phyloP scores from a whole-genome alignment of 1,284 basidiomycete genomes.

The Taiwanofungus camphoratus region DNA sequence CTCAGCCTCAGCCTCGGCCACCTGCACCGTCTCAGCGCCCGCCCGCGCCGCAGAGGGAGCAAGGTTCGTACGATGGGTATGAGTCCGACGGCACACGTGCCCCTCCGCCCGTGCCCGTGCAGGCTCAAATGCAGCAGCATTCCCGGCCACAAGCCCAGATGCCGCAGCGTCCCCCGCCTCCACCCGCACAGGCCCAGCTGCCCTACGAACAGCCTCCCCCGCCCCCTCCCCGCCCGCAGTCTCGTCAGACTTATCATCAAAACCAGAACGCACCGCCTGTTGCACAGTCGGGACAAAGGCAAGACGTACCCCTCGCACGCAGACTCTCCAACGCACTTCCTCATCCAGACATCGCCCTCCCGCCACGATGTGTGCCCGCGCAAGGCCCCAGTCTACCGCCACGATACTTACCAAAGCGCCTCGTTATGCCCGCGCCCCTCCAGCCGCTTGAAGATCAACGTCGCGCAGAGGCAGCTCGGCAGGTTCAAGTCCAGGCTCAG shows the following conservation, averaged over 20 bases:
- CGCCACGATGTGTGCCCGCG: slow-evolving; percentile 16
- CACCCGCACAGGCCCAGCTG: not conserved
- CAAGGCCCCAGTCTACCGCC: slow-evolving; percentile 23
- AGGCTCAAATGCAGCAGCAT: no score
- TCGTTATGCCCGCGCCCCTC: slow-evolving; percentile 64
- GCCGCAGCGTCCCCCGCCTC: not conserved
- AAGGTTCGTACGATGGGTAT: no score
- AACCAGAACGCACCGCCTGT: not conserved
- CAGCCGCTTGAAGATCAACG: slow-evolving; percentile 18
- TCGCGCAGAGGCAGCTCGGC: slow-evolving; percentile 4
- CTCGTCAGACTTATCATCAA: not conserved
- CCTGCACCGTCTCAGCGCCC: not conserved
- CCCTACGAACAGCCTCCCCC: not conserved
- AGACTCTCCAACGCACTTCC: not conserved
- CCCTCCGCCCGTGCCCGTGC: no score
- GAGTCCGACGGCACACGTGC: no score
- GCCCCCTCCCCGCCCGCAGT: not conserved
- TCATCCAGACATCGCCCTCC: slow-evolving; percentile 25
- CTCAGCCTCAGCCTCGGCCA: not conserved
- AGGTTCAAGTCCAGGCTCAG: not conserved
- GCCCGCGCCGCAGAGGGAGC: not conserved
- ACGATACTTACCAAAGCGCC: slow-evolving; percentile 49
- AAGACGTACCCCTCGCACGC: not conserved
- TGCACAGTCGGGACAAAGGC: no score
- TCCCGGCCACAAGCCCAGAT: no score